Base-by-base conservation (phyloP, 2,329 filamentous ascomycete genomes). In the Pestalotiopsis fici region DNA sequence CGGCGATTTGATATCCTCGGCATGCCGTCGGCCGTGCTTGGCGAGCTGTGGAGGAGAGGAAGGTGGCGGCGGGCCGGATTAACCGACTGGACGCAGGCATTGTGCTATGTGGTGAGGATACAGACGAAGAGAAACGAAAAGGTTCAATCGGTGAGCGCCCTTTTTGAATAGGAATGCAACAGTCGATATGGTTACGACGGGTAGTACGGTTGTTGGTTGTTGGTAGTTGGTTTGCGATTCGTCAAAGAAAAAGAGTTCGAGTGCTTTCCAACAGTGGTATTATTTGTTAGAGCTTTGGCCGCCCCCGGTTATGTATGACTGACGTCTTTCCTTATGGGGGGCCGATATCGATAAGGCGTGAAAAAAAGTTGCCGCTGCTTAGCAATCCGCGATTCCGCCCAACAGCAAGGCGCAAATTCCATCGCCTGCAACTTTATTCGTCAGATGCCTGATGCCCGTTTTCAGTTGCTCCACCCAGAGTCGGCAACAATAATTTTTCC, bases 51-150 rank as follows among this genome's bases (percentile, higher is more conserved):
- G 71, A 66, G n/a, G 74, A 70, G 18, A 76, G 69, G 25, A 78
- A 69, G 31, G 69, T 67, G 23, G 70, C 70, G 60, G 75, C 71
- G 9, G 76, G 76, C 66, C 75, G 72, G 39, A 75, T 21, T 55
- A 77, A 67, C 65, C 73, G 71, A 59, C 61, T 71, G 23, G 73
- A 71, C 64, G 74, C 55, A 55, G 67, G 43, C 65, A 67, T 67
- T n/a, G n/a, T 31, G 15, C 0, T 9, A 31, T 27, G 56, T 27
- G 3, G 28, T 25, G 28, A 7, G n/a, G n/a, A n/a, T n/a, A n/a
- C n/a, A n/a, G n/a, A n/a, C 9, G 43, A 35, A 21, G 15, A 13
- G n/a, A 39, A 21, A 18, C 3, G 35, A 62, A 31, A 39, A 13
- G 15, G 15, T 25, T n/a, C 21, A 62, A 55, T 21, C n/a, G 12